Percentiles rank a stretch among this genome's conserved stretches.
These are phyloP conservation scores for Mycena sp. DNA, from an alignment of 1,284 basidiomycete species.

Conservation along the genomic window DNA sequence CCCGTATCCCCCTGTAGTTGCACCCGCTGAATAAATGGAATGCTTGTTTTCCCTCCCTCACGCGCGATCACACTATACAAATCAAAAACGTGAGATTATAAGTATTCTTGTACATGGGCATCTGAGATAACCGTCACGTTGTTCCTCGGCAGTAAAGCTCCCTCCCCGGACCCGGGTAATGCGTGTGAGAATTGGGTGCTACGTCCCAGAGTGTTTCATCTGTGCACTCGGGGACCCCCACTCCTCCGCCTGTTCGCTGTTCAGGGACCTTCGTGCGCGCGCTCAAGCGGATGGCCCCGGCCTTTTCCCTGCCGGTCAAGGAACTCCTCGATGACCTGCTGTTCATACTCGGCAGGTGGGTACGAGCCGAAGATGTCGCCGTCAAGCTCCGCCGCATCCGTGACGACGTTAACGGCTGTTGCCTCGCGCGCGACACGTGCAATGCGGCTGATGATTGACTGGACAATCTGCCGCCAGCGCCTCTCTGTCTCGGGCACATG, in stretches of 20 bases:
- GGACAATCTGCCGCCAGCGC: too few species aligned
- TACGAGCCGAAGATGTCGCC: not conserved
- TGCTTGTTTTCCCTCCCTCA: not conserved
- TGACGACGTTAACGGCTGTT: too few species aligned
- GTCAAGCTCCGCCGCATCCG: too few species aligned
- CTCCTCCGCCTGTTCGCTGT: not conserved
- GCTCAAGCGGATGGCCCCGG: not conserved
- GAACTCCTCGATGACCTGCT: not conserved
- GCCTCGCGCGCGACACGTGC: too few species aligned
- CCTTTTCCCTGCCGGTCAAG: not conserved
- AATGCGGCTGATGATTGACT: too few species aligned
- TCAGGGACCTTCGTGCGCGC: not conserved
- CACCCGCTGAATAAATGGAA: not conserved
- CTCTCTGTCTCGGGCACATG: too few species aligned
- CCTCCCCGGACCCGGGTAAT: too few species aligned
- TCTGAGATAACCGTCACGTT: not conserved
- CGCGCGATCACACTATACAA: slow-evolving; percentile 1
- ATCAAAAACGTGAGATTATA: slow-evolving; percentile 1
- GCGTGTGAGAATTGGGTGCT: not conserved
- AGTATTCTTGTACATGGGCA: not conserved
- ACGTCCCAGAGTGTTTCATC: not conserved
- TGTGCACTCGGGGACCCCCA: not conserved
- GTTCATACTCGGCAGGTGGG: not conserved
- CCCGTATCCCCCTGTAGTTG: not conserved
- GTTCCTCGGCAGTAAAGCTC: not conserved